A percentile compares a stretch with the other conserved stretches of the same genome.
Evolutionary conservation across 176 grass and related monocot species (phyloP).

Genomic region (Cocos nucifera): DNA sequence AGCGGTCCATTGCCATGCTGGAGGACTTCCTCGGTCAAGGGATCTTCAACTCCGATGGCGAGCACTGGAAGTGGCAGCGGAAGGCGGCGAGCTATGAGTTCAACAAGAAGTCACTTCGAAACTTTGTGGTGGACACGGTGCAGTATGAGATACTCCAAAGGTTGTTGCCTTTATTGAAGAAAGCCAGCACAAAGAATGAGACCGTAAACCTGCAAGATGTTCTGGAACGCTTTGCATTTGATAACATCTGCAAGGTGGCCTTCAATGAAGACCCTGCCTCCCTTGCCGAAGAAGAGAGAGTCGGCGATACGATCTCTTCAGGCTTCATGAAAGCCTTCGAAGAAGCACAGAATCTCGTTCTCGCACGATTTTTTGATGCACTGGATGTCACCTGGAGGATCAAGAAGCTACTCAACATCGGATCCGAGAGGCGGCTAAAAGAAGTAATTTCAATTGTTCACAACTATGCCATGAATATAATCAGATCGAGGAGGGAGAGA

Average conservation of each 20-base stretch:
- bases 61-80: constrained; percentile 58
- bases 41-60: constrained; percentile 66
- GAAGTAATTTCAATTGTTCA: constrained; percentile 30
- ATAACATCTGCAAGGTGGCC: constrained; percentile 48
- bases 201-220: constrained; percentile 49
- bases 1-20: constrained; percentile 21
- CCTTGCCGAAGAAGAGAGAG: constrained; percentile 26
- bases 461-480: constrained; percentile 28
- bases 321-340: constrained; percentile 39
- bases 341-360: constrained; percentile 24
- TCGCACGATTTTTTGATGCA: constrained; percentile 38
- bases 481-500: constrained; percentile 25
- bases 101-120: constrained; percentile 34
- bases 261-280: constrained; percentile 50
- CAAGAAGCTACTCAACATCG: constrained; percentile 45
- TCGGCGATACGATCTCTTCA: not conserved
- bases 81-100: constrained; percentile 62
- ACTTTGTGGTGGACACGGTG: constrained; percentile 28
- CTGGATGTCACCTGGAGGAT: constrained; percentile 40
- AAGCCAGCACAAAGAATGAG: not conserved
- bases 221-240: constrained; percentile 67
- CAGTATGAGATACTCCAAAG: constrained; percentile 26
- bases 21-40: constrained; percentile 59
- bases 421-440: constrained; percentile 29
- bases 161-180: constrained; percentile 39